These are phyloP conservation scores for Hordeum pubiflorum DNA, from an alignment of 202 grass and related monocot species.

Conservation along the genomic window DNA sequence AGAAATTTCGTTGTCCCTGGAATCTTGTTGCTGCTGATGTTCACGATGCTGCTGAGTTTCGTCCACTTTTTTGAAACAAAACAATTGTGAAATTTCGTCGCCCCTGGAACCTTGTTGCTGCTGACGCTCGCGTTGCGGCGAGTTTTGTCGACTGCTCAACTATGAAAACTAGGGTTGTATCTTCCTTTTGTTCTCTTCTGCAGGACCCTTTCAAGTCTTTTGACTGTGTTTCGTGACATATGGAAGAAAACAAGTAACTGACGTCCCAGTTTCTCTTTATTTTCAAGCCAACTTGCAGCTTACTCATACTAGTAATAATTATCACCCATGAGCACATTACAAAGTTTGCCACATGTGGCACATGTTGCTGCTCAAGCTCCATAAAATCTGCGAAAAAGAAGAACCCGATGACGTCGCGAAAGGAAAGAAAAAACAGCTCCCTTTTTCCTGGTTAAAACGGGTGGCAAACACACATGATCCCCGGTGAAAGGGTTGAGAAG, in stretches of 20 bases:
- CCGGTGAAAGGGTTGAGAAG: constrained; percentile 13
- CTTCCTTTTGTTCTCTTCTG: constrained; percentile 9
- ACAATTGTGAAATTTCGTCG: not conserved
- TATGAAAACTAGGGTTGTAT: not conserved
- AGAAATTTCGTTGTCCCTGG: not conserved
- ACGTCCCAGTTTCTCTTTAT: not conserved
- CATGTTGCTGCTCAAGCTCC: not conserved
- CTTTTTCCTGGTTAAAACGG: not conserved
- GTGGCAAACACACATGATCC: constrained; percentile 7
- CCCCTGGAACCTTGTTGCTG: not conserved
- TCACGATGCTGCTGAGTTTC: too few species aligned
- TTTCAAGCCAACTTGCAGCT: not conserved
- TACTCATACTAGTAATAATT: not conserved
- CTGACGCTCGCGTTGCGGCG: too few species aligned
- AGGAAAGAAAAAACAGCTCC: not conserved
- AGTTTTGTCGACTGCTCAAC: too few species aligned
- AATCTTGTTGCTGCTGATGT: not conserved
- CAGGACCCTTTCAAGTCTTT: not conserved
- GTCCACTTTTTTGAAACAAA: not conserved
- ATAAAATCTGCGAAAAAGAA: not conserved
- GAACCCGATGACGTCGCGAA: not conserved
- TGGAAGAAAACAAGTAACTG: not conserved
- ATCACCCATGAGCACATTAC: not conserved
- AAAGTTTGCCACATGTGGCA: not conserved
- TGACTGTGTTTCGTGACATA: not conserved